Evolutionary conservation across 2,329 filamentous ascomycete species (phyloP).

Genomic region (Microdochium nivale): DNA sequence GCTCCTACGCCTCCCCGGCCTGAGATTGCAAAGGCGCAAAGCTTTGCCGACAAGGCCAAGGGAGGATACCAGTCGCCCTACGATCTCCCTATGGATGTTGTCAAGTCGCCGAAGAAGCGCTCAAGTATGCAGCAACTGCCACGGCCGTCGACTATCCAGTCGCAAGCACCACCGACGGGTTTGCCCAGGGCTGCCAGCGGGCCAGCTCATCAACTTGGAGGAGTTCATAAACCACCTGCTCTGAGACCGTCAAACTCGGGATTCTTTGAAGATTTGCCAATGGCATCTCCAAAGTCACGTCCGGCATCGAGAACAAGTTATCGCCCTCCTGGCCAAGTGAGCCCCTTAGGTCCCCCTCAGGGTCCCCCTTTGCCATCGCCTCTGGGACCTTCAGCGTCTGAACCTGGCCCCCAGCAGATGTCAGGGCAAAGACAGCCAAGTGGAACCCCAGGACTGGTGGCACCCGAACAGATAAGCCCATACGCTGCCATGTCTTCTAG

Average conservation of each 20-base stretch:
- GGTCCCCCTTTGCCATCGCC: conserved; percentile 11
- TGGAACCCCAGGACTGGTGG: conserved; percentile 35
- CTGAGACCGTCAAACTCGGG: conserved; percentile 35
- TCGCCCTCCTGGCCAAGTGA: conserved; percentile 29
- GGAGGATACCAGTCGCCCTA: conserved; percentile 92
- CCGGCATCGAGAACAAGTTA: conserved; percentile 47
- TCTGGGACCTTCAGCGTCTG: conserved; percentile 10
- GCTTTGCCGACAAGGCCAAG: conserved; percentile 85
- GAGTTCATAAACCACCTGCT: conserved; percentile 23
- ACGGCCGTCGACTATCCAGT: conserved; percentile 30
- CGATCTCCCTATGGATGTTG: conserved; percentile 84
- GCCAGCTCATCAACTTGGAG: too few relatives aligned
- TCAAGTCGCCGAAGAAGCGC: conserved; percentile 59
- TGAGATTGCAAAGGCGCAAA: conserved; percentile 57
- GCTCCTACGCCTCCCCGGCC: conserved; percentile 28
- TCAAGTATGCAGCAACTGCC: conserved; percentile 47
- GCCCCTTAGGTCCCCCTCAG: conserved; percentile 17
- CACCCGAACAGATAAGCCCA: conserved; percentile 42
- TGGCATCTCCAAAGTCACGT: conserved; percentile 49
- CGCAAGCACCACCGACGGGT: conserved; percentile 37
- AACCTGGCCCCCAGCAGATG: conserved; percentile 7
- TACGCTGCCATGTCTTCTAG: conserved; percentile 39
- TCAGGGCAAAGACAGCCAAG: conserved; percentile 14
- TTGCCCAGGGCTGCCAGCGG: conserved; percentile 57
- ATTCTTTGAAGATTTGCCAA: conserved; percentile 74